Evolutionary conservation across 345 rosid species (phyloP).

Genomic region (Cardamine resedifolia): DNA sequence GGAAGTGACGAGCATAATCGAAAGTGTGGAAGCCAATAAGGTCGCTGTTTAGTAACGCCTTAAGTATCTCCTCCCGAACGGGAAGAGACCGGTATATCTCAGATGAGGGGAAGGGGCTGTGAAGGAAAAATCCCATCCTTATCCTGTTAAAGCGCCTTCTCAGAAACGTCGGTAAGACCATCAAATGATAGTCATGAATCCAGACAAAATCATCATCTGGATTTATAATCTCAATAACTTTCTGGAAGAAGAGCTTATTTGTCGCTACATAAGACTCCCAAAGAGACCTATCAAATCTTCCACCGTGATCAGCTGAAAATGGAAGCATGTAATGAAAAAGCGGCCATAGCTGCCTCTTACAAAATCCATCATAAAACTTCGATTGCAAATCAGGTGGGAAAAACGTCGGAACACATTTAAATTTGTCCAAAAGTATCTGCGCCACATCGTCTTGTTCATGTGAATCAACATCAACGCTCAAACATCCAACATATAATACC

Average conservation of each 20-base stretch:
- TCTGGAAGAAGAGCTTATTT: constrained; percentile 43
- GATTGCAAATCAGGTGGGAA: constrained; percentile 42
- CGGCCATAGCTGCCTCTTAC: constrained; percentile 45
- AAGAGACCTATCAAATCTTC: constrained; percentile 44
- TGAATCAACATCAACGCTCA: constrained; percentile 39
- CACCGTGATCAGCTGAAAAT: constrained; percentile 44
- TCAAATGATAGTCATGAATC: constrained; percentile 47
- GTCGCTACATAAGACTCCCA: constrained; percentile 44
- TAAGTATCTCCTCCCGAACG: constrained; percentile 43
- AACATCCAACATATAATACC: constrained; percentile 41
- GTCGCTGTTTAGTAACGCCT: constrained; percentile 42
- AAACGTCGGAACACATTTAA: constrained; percentile 41
- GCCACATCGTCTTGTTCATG: constrained; percentile 43
- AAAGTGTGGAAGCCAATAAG: constrained; percentile 55
- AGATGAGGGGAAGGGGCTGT: constrained; percentile 42
- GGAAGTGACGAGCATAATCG: constrained; percentile 81
- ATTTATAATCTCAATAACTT: constrained; percentile 39
- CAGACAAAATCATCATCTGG: constrained; percentile 45
- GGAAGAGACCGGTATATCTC: constrained; percentile 45
- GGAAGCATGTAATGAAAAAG: constrained; percentile 45
- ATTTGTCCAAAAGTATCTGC: constrained; percentile 40
- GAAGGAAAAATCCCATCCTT: constrained; percentile 45
- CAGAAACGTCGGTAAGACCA: constrained; percentile 42
- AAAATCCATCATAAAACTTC: constrained; percentile 38
- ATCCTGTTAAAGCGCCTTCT: constrained; percentile 43